Conservation (phyloP, 805 yeast species). For the Candida easanensis region DNA sequence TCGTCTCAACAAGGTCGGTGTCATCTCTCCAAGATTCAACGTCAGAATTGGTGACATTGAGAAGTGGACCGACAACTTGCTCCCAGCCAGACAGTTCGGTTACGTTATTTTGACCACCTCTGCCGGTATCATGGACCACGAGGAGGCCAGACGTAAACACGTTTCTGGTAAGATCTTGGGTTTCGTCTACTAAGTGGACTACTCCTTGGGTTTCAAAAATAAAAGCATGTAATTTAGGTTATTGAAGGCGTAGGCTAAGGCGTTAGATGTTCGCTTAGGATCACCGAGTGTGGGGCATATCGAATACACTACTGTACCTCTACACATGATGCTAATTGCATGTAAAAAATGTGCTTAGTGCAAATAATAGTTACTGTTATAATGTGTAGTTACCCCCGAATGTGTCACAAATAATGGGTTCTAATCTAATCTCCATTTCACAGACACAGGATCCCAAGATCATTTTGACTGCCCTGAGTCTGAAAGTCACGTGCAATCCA, state of each 20-base stretch:
- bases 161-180: slow-evolving; percentile 99
- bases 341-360: too few species aligned
- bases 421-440: too few species aligned
- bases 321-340: too few species aligned
- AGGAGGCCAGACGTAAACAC: slow-evolving; percentile 99
- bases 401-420: too few species aligned
- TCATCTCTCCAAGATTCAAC: slow-evolving; percentile 97
- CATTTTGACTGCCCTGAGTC: not conserved
- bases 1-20: slow-evolving; percentile 98
- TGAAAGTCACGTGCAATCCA: not conserved
- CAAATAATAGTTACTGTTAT: too few species aligned
- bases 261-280: too few species aligned
- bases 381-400: too few species aligned
- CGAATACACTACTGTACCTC: too few species aligned
- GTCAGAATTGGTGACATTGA: slow-evolving; percentile 93
- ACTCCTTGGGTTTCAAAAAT: slow-evolving; percentile 8
- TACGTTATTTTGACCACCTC: slow-evolving; percentile 97
- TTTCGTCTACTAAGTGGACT: slow-evolving; percentile 74
- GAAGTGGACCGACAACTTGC: slow-evolving; percentile 97
- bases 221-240: slow-evolving; percentile 18
- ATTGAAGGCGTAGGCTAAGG: too few species aligned
- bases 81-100: slow-evolving; percentile 99
- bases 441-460: too few species aligned
- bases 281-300: not conserved
- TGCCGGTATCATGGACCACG: slow-evolving; percentile 99